Evolutionary conservation across 2,329 filamentous ascomycete genomes (phyloP).

Genomic region (Penicillium expansum): DNA sequence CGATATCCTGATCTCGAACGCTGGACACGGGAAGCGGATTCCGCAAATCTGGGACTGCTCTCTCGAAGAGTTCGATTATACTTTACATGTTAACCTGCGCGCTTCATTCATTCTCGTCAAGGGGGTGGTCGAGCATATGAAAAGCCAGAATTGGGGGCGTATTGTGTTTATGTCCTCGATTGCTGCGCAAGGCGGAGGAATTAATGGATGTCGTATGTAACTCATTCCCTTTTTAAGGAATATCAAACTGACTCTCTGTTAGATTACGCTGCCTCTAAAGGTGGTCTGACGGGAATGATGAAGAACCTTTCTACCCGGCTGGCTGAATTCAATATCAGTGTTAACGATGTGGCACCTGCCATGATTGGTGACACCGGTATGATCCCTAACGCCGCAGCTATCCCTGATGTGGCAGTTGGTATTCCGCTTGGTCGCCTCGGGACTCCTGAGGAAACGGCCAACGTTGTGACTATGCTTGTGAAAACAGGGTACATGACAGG

Average conservation of each 20-base stretch:
- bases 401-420: conserved; percentile 57
- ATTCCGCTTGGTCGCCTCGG: conserved; percentile 61
- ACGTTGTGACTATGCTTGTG: conserved; percentile 59
- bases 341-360: conserved; percentile 66
- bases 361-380: conserved; percentile 66
- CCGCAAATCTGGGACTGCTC: conserved; percentile 57
- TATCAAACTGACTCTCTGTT: neutral
- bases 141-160: conserved; percentile 58
- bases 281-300: conserved; percentile 63
- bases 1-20: conserved; percentile 66
- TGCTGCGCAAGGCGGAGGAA: conserved; percentile 60
- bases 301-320: conserved; percentile 61
- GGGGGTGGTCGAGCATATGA: conserved; percentile 61
- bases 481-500: conserved; percentile 61
- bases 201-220: conserved; percentile 57
- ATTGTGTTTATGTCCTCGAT: conserved; percentile 65
- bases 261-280: conserved; percentile 60
- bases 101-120: conserved; percentile 63
- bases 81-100: conserved; percentile 60
- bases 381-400: conserved; percentile 59
- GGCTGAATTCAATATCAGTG: conserved; percentile 60
- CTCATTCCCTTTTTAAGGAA: neutral
- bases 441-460: conserved; percentile 58
- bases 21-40: conserved; percentile 64
- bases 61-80: conserved; percentile 63